Conservation (phyloP, 2,329 filamentous ascomycete species). For the Xylariomycetidae sp. region DNA sequence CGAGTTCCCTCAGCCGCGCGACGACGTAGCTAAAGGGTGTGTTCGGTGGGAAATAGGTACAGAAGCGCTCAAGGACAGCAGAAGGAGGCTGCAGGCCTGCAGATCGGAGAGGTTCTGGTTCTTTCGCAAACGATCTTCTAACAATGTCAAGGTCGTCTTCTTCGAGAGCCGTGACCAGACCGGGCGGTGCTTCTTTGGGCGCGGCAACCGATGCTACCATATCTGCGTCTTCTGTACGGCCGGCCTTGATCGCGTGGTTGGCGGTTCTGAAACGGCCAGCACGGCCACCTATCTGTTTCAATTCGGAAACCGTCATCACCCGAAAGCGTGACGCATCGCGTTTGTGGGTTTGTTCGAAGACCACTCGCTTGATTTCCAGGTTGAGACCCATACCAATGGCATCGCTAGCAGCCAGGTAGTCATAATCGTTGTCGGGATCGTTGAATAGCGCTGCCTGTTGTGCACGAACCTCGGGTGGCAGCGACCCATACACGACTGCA, state of each 20-base stretch:
- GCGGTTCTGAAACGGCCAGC: slow-evolving; percentile 83
- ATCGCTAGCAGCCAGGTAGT: slow-evolving; percentile 88
- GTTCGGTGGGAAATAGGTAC: slow-evolving; percentile 72
- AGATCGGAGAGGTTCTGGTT: slow-evolving; percentile 61
- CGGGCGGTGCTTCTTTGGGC: slow-evolving; percentile 36
- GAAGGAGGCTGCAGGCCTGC: slow-evolving; percentile 74
- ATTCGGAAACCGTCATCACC: slow-evolving; percentile 49
- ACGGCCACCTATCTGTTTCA: slow-evolving; percentile 93
- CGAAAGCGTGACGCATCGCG: slow-evolving; percentile 30
- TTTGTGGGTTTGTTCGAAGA: slow-evolving; percentile 78
- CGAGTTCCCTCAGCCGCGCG: slow-evolving; percentile 66
- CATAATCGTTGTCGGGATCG: slow-evolving; percentile 91
- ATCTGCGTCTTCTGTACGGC: slow-evolving; percentile 3
- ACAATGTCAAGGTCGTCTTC: slow-evolving; percentile 62
- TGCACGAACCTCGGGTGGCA: slow-evolving; percentile 89
- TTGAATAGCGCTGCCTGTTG: slow-evolving; percentile 93
- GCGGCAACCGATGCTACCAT: slow-evolving; percentile 11
- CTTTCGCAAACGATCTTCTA: slow-evolving; percentile 54
- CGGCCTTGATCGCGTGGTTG: slow-evolving; percentile 41
- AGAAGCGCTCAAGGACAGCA: slow-evolving; percentile 65
- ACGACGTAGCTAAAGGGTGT: slow-evolving; percentile 84
- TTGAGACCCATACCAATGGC: slow-evolving; percentile 98
- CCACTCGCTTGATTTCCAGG: slow-evolving; percentile 81
- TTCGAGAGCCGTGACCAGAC: slow-evolving; percentile 77
- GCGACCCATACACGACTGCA: slow-evolving; percentile 85